Evolutionary conservation across 352 stramenopile species (phyloP).

Genomic region (Peronospora destructor): DNA sequence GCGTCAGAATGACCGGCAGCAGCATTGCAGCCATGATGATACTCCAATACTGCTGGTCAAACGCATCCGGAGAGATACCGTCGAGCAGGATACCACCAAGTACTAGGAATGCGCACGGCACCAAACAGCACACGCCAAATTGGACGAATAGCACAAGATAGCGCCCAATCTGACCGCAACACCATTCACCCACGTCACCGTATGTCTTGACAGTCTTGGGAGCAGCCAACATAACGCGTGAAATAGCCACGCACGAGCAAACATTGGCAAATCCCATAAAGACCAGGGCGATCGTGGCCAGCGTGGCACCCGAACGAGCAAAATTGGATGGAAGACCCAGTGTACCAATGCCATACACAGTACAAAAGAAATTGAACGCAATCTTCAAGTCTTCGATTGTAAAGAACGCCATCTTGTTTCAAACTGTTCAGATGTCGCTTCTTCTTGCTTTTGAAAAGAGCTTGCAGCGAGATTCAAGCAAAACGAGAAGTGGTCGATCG

Average conservation of each 20-base stretch:
- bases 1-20: constrained; percentile 46
- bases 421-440: too few species aligned
- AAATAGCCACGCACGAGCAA: constrained; percentile 47
- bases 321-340: constrained; percentile 60
- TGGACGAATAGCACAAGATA: constrained; percentile 50
- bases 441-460: too few species aligned
- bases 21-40: constrained; percentile 51
- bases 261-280: constrained; percentile 64
- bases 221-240: constrained; percentile 53
- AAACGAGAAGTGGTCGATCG: constrained; percentile 16
- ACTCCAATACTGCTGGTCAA: constrained; percentile 47
- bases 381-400: constrained; percentile 61
- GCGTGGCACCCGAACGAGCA: constrained; percentile 38
- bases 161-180: constrained; percentile 35
- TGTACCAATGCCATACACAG: constrained; percentile 60
- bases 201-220: constrained; percentile 56
- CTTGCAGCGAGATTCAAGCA: constrained; percentile 9
- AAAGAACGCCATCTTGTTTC: constrained; percentile 35
- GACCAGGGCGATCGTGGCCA: constrained; percentile 41
- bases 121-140: constrained; percentile 50
- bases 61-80: constrained; percentile 43
- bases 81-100: constrained; percentile 52
- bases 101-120: constrained; percentile 52
- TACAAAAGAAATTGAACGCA: constrained; percentile 59
- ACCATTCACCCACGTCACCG: constrained; percentile 57